A percentile compares a stretch with the other conserved stretches of the same genome.
phyloP scores from a whole-genome alignment of 768 basidiomycete genomes.

The Pulveroboletus sp. region DNA sequence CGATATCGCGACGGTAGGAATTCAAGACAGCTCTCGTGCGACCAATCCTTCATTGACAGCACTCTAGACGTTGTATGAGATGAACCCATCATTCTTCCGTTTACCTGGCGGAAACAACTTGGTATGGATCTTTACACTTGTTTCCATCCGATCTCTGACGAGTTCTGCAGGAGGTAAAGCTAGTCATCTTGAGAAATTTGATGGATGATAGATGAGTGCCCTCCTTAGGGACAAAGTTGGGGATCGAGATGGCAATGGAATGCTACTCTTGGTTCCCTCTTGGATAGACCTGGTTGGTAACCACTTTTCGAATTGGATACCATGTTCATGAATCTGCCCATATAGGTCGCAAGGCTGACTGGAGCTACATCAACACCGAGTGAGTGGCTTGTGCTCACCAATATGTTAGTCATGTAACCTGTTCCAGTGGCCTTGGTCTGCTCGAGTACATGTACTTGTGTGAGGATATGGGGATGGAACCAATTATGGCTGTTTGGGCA shows the following conservation, averaged over 20 bases:
- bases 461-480: conserved; percentile 53
- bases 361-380: conserved; percentile 61
- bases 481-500: conserved; percentile 61
- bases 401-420: not conserved
- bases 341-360: conserved; percentile 51
- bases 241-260: conserved; percentile 64
- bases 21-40: not conserved
- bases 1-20: conserved; percentile 51
- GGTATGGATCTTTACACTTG: conserved; percentile 27
- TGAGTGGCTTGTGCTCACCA: conserved; percentile 20
- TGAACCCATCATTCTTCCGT: conserved; percentile 59
- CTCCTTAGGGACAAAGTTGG: conserved; percentile 47
- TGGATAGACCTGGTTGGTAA: conserved; percentile 40
- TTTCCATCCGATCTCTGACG: conserved; percentile 8
- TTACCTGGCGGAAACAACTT: conserved; percentile 68
- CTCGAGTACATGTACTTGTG: conserved; percentile 54
- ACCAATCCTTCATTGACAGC: not conserved
- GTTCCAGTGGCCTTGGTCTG: conserved; percentile 49
- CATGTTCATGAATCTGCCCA: too few relatives aligned
- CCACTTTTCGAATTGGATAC: too few relatives aligned
- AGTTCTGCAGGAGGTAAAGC: conserved; percentile 37
- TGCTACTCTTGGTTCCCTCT: conserved; percentile 51
- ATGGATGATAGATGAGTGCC: conserved; percentile 6
- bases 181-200: not conserved
- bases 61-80: conserved; percentile 47